Base-by-base conservation (phyloP, 768 basidiomycete species). In the Psilocybe azurescens region DNA sequence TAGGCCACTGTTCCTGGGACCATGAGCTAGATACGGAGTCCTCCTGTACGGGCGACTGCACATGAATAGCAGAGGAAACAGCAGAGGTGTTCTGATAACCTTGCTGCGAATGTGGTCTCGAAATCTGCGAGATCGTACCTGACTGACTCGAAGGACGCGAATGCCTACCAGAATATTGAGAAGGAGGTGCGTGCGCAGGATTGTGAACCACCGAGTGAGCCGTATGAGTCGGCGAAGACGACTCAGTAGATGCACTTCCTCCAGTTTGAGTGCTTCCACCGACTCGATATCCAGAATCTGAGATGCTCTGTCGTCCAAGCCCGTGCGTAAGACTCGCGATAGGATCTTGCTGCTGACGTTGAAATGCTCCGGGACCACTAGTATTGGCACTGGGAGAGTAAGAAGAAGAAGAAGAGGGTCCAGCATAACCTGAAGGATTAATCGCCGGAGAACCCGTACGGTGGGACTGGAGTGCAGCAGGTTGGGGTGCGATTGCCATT, bases 1-100 rank as follows among this genome's bases (percentile, higher is more conserved):
- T 81, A 29, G 81, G 80, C 82, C 81, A 81, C 56, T 76, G 75
- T 10, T 58, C 57, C 56, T 74, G 77, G 14, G 72, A 61, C 73
- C 68, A 72, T 29, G 54, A 55, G n/a, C 61, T 65, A 20, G 70
- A 57, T 6, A 65, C 5, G 20, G 41, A 3, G 14, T 4, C 30
- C 2, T 16, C 51, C 18, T 33, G 53, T 20, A 29, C 14, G 29
- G 50, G 38, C 14, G 50, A 54, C 11, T 36, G 44, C 24, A 16
- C 50, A 16, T 24, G 56, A 20, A 11, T 24, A 33, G 56, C 1
- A 57, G 28, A 41, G 39, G 56, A n/a, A 30, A 47, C 24, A 14
- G 20, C 30, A 10, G 52, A 48, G 18, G 24, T 53, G 56, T 54
- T 10, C 13, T n/a, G 16, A 28, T 24, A 48, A 33, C 56, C 52